phyloP scores from a whole-genome alignment of 352 stramenopile species.

The Pythium aquatile region DNA sequence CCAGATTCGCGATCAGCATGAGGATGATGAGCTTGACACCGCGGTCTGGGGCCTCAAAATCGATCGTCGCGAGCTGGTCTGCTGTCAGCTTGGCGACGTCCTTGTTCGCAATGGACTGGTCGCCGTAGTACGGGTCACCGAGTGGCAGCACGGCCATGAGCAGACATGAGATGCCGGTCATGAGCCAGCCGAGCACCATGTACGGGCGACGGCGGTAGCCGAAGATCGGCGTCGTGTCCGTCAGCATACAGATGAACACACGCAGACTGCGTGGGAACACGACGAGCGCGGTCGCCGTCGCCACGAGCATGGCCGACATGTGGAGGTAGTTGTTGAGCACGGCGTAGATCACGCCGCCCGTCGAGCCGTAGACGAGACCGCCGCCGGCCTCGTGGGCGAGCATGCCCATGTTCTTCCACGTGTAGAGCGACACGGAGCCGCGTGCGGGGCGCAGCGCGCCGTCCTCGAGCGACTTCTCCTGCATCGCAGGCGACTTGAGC shows the following conservation, averaged over 20 bases:
- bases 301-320: conserved; percentile 30
- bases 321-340: conserved; percentile 42
- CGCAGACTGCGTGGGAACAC: conserved; percentile 31
- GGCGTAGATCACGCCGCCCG: conserved; percentile 32
- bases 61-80: conserved; percentile 38
- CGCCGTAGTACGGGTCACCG: conserved; percentile 54
- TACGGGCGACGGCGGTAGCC: conserved; percentile 47
- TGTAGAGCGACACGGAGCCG: conserved; percentile 30
- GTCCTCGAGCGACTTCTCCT: conserved; percentile 3
- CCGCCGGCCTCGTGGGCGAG: conserved; percentile 31
- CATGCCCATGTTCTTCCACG: conserved; percentile 34
- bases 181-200: conserved; percentile 39
- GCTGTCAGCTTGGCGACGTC: conserved; percentile 32
- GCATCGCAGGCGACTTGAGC: background rate
- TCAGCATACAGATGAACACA: conserved; percentile 43
- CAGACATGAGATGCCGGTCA: conserved; percentile 32
- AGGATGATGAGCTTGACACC: conserved; percentile 55
- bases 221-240: conserved; percentile 42
- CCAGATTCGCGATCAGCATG: conserved; percentile 53
- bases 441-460: conserved; percentile 25
- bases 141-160: conserved; percentile 38
- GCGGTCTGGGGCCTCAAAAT: conserved; percentile 37
- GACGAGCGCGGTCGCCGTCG: conserved; percentile 32
- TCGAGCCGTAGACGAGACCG: conserved; percentile 29
- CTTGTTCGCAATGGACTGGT: conserved; percentile 33